phyloP scores from a whole-genome alignment of 2,329 filamentous ascomycete species.

The Pseudopithomyces chartarum region DNA sequence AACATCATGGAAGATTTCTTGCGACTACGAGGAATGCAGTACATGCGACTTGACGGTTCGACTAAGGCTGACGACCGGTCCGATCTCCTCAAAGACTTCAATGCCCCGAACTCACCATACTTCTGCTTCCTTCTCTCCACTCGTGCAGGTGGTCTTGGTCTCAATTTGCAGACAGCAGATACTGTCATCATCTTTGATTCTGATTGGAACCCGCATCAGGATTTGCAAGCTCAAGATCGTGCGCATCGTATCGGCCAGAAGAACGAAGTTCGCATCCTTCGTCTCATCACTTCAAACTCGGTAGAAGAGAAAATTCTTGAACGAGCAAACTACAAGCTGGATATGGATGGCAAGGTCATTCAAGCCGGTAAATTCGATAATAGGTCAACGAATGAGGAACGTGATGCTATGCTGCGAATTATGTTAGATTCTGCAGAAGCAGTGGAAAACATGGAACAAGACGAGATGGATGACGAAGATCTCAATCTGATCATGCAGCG shows the following conservation, averaged over 20 bases:
- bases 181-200: constrained; percentile 99
- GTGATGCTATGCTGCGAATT: constrained; percentile 93
- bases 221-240: constrained; percentile 99
- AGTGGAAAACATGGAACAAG: constrained; percentile 76
- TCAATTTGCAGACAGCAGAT: constrained; percentile 96
- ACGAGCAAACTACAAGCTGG: constrained; percentile 94
- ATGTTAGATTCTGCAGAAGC: constrained; percentile 81
- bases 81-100: constrained; percentile 86
- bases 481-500: constrained; percentile 93
- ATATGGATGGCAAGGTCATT: constrained; percentile 99
- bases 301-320: constrained; percentile 99
- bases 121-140: constrained; percentile 99
- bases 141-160: constrained; percentile 93
- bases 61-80: constrained; percentile 98
- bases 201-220: constrained; percentile 99
- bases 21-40: constrained; percentile 79
- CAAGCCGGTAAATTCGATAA: constrained; percentile 99
- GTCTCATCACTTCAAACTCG: constrained; percentile 94
- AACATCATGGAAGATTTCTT: constrained; percentile 99
- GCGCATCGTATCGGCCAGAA: constrained; percentile 99
- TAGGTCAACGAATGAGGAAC: constrained; percentile 97
- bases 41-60: constrained; percentile 91
- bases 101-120: constrained; percentile 86
- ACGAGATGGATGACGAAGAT: constrained; percentile 99
- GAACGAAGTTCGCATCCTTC: constrained; percentile 96